These are phyloP conservation scores for Nicotiana paniculata DNA, from an alignment of 257 asterid species.

Conservation along the genomic window DNA sequence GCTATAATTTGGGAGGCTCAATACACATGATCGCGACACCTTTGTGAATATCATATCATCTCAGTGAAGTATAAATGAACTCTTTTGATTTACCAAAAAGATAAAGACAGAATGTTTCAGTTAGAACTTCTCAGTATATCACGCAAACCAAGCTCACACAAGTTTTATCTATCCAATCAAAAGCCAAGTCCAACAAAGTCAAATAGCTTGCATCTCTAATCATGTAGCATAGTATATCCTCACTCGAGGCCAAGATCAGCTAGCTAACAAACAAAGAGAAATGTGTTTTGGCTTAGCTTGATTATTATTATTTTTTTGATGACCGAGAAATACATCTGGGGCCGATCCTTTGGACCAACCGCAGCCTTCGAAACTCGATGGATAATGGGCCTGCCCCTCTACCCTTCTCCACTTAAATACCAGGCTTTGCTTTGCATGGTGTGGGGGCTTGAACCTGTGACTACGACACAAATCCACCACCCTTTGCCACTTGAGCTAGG, in stretches of 20 bases:
- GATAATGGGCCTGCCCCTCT: no score
- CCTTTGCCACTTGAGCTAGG: no score
- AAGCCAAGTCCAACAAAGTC: background rate
- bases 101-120: background rate
- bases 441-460: no score
- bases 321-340: no score
- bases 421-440: no score
- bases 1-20: background rate
- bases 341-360: no score
- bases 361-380: no score
- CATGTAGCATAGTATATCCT: background rate
- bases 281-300: background rate
- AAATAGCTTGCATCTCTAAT: background rate
- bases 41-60: background rate
- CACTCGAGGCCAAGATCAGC: slow-evolving; percentile 1
- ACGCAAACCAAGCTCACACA: background rate
- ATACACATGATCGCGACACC: background rate
- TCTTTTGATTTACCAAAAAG: background rate
- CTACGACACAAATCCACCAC: no score
- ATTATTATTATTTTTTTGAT: background rate
- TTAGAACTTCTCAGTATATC: background rate
- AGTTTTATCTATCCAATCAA: background rate
- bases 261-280: background rate
- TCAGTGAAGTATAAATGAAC: background rate
- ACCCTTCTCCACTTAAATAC: no score